Base-by-base conservation (phyloP, 2,329 filamentous ascomycete genomes). In the Aspergillus texensis region DNA sequence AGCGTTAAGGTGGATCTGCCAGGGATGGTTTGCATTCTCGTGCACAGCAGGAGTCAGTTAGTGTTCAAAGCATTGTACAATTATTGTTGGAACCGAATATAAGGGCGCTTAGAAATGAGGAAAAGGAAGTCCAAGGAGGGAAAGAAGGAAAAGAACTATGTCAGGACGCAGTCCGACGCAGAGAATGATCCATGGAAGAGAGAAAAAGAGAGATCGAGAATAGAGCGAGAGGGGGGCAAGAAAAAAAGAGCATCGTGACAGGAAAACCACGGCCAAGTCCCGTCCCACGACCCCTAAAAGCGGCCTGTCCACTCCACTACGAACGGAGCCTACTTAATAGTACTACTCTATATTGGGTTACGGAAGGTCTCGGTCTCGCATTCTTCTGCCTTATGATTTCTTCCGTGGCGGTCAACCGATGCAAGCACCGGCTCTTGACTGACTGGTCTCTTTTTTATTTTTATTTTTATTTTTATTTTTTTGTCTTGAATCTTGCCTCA, bases 1-100 rank as follows among this genome's bases (percentile, higher is more conserved):
- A 62, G 52, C 48, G 53, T 61, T 55, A 48, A 28, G 50, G 52
- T 63, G 56, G 50, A 43, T 63, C 58, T 30, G 57, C 64, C 45
- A 58, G 58, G 45, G 62, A 58, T 50, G 54, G 53, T 68, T 70
- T 64, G 71, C 73, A 75, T 75, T 69, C 70, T 75, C 70, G 63
- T 58, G 61, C 58, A 56, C 53, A 45, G 54, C 34, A 56, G 52
- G 32, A 55, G 52, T 55, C 32, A 5, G 34, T 36, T 39, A 28
- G 26, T 28, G 34, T 55, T 55, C 52, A 55, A 39, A 55, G 52
- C 52, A 55, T 55, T 55, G 21, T 55, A 39, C 52, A 39, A 55
- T 36, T 24, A 26, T 55, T 39, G 19, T 46, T 46, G 21, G 45
- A 21, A 39, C 21, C 21, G 12, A n/a, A 39, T 9, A n/a, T 19